Base-by-base conservation (phyloP, 2,329 filamentous ascomycete species). In the Lachnellula suecica region DNA sequence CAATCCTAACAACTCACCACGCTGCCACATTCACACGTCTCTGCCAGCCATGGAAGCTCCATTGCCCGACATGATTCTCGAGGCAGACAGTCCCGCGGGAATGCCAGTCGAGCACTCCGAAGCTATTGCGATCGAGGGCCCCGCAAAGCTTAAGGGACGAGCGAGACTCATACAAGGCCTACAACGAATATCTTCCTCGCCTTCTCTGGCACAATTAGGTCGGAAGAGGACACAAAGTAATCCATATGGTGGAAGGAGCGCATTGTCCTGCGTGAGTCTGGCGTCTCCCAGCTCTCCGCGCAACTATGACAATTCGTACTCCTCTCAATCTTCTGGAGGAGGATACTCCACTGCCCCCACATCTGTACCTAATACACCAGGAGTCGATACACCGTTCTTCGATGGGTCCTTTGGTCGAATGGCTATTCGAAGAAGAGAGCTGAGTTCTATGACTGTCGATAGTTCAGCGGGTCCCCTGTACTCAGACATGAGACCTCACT, bases 151-250 rank as follows among this genome's bases (percentile, higher is more conserved):
- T 43, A 69, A 66, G 53, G 66, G 63, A 24, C 57, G 62, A 50
- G 59, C 64, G 22, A 65, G 61, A 44, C 54, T 70, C 29, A 53
- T 67, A 24, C 59, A 66, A 42, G 57, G 60, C 22, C 57, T 70
- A 2, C 64, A 69, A 49, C 63, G 66, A 42, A 68, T 69, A 25
- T 68, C 66, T 4, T 69, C 68, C 4, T 69, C 68, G 1, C 65
- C 66, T 20, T 65, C 68, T 45, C 59, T 68, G 11, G 59, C 56
- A 44, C 62, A 66, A 44, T 47, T 67, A 2, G 52, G 63, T 47
- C 56, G 64, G 17, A 66, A 50, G 50, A 51, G 66, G 52, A 63
- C 65, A 20, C 53, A 51, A 2, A 69, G 62, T 49, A 65, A 58
- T 58, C 66, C 66, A 53, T 68, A 68, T 51, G 47, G 52, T 34